Base-by-base conservation (phyloP, 1,139 yeast genomes). In the Debaryomyces psychrophilus region DNA sequence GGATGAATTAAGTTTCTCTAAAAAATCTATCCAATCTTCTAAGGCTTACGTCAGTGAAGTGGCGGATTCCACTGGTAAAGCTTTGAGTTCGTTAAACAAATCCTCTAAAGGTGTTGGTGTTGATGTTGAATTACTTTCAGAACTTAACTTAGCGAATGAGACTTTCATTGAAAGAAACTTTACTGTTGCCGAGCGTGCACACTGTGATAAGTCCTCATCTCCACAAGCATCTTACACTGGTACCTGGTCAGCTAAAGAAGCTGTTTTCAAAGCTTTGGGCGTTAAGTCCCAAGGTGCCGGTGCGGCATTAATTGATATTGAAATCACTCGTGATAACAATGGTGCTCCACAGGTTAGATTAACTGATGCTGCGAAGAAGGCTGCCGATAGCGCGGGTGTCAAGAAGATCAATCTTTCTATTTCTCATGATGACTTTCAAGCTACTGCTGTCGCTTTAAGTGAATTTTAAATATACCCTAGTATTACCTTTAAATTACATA, bases 161-260 rank as follows among this genome's bases (percentile, higher is more conserved):
- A 92, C 97, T 25, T 93, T 93, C 68, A 67, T 95, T 50, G 90
- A 86, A 68, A 85, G 98, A 68, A 93, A 93, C 78, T 93, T 92
- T 77, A 90, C 98, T 42, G 73, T 68, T 8, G 76, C 70, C 18
- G 99, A 93, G 75, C 84, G 85, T 57, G 76, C 71, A 41, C 93
- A 93, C 77, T 92, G 98, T 68, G 64, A 70, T 48, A 62, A 74
- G 43, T 82, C 97, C 36, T 74, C 96, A 35, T 78, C 78, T 56
- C 88, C 95, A 46, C 89, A 83, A 65, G 90, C 98, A 17, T 90
- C 97, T 6, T 93, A 80, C 70, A 92, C 99, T 31, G 99, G 99
- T 45, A 87, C 96, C 43, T 93, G 99, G 99, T 89, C 97, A 37
- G 99, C 99, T 45, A 93, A 93, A 74, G 99, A 93, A 73, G 99